Conservation (phyloP, 73 alveolate species). For the Diophrys appendiculata region DNA sequence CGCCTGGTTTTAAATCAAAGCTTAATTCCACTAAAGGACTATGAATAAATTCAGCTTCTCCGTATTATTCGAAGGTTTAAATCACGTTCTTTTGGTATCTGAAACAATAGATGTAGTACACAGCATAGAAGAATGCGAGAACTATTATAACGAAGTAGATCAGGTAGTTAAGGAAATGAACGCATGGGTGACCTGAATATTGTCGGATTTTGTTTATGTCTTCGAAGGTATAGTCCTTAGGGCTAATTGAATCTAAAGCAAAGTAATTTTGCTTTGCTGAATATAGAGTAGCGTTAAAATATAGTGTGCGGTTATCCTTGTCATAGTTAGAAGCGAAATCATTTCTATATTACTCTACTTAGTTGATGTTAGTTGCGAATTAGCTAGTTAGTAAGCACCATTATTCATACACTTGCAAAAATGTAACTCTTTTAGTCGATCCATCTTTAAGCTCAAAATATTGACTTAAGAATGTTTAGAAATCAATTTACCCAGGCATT, state of each 20-base stretch:
- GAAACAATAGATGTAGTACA: neutral
- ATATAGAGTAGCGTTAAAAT: neutral
- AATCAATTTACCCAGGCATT: neutral
- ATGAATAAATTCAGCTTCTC: neutral
- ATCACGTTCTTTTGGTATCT: neutral
- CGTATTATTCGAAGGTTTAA: neutral
- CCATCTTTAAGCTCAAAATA: neutral
- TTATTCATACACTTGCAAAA: neutral
- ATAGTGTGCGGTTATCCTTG: neutral
- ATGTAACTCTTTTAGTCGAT: neutral
- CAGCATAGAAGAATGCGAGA: neutral
- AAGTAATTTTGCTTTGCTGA: neutral
- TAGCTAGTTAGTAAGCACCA: neutral
- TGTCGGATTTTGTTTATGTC: neutral
- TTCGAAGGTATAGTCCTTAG: neutral
- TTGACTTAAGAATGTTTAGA: neutral
- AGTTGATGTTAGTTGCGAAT: neutral
- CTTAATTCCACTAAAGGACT: neutral
- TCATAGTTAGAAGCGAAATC: neutral
- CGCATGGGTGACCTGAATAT: slow-evolving; percentile 1
- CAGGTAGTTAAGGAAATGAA: neutral
- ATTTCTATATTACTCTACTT: neutral
- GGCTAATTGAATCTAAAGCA: neutral
- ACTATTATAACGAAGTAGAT: neutral
- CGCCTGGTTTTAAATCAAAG: neutral